Evolutionary conservation across 2,329 filamentous ascomycete genomes (phyloP), one percentile per base, ranked within the genome.

Genomic region (Microdochium bolleyi): DNA sequence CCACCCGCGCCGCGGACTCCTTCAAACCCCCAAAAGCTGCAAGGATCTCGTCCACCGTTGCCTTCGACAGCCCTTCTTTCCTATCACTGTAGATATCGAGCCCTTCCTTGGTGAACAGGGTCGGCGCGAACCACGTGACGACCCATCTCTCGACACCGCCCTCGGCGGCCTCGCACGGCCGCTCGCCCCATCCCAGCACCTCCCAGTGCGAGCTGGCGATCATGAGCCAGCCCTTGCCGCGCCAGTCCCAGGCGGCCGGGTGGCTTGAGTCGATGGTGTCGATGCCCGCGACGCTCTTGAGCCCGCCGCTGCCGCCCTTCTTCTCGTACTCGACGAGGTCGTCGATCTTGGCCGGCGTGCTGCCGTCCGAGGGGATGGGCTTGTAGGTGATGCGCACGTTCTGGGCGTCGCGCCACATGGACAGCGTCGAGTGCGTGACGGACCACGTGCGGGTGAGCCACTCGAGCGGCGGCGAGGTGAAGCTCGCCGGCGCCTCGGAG

Each of bases 71-170:
- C 0, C 87, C 87, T 56, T 77, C 78, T 51, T 70, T 76, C 16
- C 77, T 74, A 59, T 87, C 77, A 48, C 82, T 84, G 67, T 92
- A 94, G 10, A 95, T 69, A 69, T 95, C 90, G 27, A 95, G 62
- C 0, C 90, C 90, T 53, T 89, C 88, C 57, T 87, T 86, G 7
- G 89, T 94, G 60, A 95, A 95, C 48, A 92, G 60, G 24, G 88
- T 95, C 62, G 88, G 85, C 57, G 85, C 84, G 67, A 95, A 95
- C 77, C 86, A 92, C 3, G 88, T 95, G 14, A 95, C 88, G 1
- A 81, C 83, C 88, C 88, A 95, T 60, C 78, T 76, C 67, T 83
- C 79, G 49, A 61, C 65, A 9, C 55, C 62, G 5, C 57, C 61
- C 1, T 62, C 65, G 3, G 52, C 63, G 69, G 65, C 22, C 72